Base-by-base conservation (phyloP, 306 rosid genomes). In the Citrullus mucosospermus region DNA sequence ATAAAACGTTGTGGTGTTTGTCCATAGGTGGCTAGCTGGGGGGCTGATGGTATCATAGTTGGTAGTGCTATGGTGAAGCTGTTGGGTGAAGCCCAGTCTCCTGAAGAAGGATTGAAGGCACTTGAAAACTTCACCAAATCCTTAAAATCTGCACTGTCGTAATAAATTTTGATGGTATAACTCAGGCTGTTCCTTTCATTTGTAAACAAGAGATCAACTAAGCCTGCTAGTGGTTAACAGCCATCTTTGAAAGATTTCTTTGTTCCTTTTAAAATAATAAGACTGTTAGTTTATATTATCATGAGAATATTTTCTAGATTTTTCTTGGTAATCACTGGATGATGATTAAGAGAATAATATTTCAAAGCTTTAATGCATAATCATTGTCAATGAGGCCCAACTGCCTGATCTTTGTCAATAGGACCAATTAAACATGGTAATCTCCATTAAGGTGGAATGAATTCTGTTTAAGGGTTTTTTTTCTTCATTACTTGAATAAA, bases 41-140 rank as follows among this genome's bases (percentile, higher is more conserved):
- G 98, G 74, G 98, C 98, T 77, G 97, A 94, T 76, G 98, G 98
- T 20, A 91, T 92, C 58, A 94, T 94, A 78, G 90, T 94, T 55
- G 98, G 98, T 14, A 94, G 98, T 85, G 98, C 97, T 20, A 88
- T 92, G 17, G 98, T 94, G 81, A 94, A 83, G 88, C 38, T 92
- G 76, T 86, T 94, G 66, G 95, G 91, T 41, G 97, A 94, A 18
- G 96, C 93, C 38, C 88, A 88, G 58, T 62, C 93, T 82, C 93
- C 97, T 9, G 85, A 86, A 85, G 98, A 95, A 53, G 97, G 96
- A 53, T 81, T 95, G 89, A 89, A 89, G 84, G 96, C 85, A 56
- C 79, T 95, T 14, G 96, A 83, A 85, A 78, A 15, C 39, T 91
- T 86, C 80, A 75, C 92, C 81, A 85, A 76, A 80, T 81, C 93